Evolutionary conservation across 192 early-diverging fungal genomes (phyloP), one percentile per base, ranked within the genome.

Genomic region (Dissophora globulifera): DNA sequence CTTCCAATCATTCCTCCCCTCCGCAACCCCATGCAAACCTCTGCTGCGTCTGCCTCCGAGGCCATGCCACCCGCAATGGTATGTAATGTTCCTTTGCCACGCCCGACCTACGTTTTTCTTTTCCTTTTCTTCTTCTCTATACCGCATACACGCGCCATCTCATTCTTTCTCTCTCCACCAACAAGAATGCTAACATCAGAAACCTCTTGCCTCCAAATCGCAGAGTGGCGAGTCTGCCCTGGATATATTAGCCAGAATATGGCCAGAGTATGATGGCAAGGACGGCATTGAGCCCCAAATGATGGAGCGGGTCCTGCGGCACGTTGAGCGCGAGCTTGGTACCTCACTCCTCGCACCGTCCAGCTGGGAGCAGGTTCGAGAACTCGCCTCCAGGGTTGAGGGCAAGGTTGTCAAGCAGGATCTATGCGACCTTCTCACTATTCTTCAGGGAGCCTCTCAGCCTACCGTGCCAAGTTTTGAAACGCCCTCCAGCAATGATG

Each of bases 221-320:
- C 22, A 45, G 41, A 16, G 20, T 25, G 51, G 43, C 11, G 58
- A 74, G 33, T 27, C 69, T 0, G 40, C 71, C 8, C 54, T 50
- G 23, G 57, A 66, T 1, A 66, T 60, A 13, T 35, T 75, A n/a
- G 57, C 55, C 20, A 64, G 56, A 45, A 66, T 75, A 53, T 75
- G 71, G 71, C 71, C 71, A 12, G 71, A 75, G 51, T 75, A 52
- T 60, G 71, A 75, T 38, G 57, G 38, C 29, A 47, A n/a, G 40
- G 71, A 23, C 2, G 71, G 71, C 30, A 66, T 75, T 45, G 46
- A 66, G 62, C 62, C 71, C 9, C 43, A 49, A 8, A 66, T 43
- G 57, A 75, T 75, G 71, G 71, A 75, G 27, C 47, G 23, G 20
- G 62, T 75, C 38, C 50, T 75, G 26, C 51, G 62, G 9, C 55